Evolutionary conservation across 257 asterid species (phyloP), one percentile per base, ranked within the genome.

Genomic region (Haberlea rhodopensis): DNA sequence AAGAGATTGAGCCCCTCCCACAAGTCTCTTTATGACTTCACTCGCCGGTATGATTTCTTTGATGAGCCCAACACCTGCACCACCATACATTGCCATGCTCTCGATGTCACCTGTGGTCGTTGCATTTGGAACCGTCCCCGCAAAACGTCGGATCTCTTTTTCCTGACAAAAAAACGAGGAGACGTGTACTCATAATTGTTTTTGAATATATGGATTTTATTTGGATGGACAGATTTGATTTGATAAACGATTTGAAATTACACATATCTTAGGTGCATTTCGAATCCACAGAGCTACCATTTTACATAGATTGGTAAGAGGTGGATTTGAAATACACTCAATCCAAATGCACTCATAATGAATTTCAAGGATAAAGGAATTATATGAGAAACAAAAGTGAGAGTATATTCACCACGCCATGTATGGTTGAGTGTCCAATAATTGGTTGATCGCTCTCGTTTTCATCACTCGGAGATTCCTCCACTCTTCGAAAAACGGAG

Each of bases 31-130:
- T 37, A 88, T 65, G 66, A 84, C 97, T 78, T 84, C 94, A 40
- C 82, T 78, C 9, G 96, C 89, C 1, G 94, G 87, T 71, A 88
- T 48, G 55, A 90, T 85, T 58, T 90, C 91, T 27, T 78, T 69
- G 24, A 90, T 81, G 25, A 85, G 82, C 23, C 89, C 85, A 1
- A 85, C 82, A 1, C 94, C 85, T 67, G 82, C 67, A 56, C 97
- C 88, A 0, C 87, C 92, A 53, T 87, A 90, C 97, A 90, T 85
- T 3, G 78, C 95, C 97, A 90, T 87, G 85, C 87, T 88, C 58
- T 84, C 89, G 0, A 87, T 76, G 52, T 88, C 96, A 6, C 96
- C 96, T 0, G 81, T 84, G 21, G 97, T 73, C 25, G 84, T 67
- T 57, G 40, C 68, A 66, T 90, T 90, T 0, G 95, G 97, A 60